phyloP scores from a whole-genome alignment of 2,329 filamentous ascomycete genomes.

The Neoscytalidium dimidiatum region DNA sequence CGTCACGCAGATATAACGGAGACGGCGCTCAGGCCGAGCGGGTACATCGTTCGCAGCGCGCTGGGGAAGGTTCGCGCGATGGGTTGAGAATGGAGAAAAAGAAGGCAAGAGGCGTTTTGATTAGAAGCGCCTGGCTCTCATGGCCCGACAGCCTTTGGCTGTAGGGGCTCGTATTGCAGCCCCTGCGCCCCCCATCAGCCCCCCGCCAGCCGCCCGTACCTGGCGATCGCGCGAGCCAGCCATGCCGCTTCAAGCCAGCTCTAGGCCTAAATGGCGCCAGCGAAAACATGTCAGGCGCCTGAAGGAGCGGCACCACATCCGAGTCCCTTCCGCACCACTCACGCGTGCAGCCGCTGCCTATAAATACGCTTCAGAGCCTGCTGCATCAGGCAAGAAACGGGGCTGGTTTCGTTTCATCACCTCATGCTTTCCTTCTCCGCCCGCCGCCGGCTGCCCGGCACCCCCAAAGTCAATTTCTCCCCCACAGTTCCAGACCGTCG shows the following conservation, averaged over 20 bases:
- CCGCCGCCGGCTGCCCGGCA: background rate
- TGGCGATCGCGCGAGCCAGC: background rate
- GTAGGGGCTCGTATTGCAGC: constrained; percentile 7
- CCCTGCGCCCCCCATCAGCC: constrained; percentile 1
- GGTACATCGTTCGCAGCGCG: background rate
- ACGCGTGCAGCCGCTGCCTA: background rate
- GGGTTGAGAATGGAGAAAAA: background rate
- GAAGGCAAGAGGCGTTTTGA: background rate
- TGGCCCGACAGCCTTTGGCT: background rate
- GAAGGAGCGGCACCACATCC: background rate
- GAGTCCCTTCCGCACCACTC: background rate
- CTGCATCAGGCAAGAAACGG: background rate
- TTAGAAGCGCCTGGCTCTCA: background rate
- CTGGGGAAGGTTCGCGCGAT: background rate
- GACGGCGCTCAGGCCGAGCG: background rate
- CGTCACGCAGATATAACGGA: background rate
- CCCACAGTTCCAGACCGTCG: background rate
- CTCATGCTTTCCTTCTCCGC: background rate
- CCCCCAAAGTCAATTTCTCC: background rate
- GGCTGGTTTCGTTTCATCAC: constrained; percentile 2
- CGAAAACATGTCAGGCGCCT: background rate
- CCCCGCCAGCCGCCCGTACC: constrained; percentile 1
- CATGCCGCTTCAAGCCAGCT: background rate
- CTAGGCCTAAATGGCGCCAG: background rate
- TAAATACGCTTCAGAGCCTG: background rate